Base-by-base conservation (phyloP, 2,329 filamentous ascomycete species). In the Onygenales sp. region DNA sequence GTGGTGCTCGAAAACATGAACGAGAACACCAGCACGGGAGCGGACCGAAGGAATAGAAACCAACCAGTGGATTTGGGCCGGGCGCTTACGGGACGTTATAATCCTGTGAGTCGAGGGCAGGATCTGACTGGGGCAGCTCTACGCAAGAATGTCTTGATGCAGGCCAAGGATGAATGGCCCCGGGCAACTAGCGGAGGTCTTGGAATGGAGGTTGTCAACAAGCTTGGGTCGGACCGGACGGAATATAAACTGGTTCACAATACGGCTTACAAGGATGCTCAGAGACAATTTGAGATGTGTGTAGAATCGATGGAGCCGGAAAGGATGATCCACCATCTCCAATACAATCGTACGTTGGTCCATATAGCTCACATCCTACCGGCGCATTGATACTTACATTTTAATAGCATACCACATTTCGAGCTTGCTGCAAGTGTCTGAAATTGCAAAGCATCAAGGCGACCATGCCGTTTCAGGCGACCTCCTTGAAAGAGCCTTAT, bases 391-490 rank as follows among this genome's bases (percentile, higher is more conserved):
- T 27, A 55, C 53, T 31, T 17, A 14, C 36, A 42, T 31, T 8
- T 46, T 46, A 8, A 51, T 55, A 81, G 79, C 92, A 3, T 97
- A 96, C 67, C 91, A 97, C 66, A 86, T 97, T 59, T 93, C 89
- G 1, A 91, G 88, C 2, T 79, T 97, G n/a, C 83, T 97, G 21
- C 91, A 96, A 66, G 90, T 95, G 32, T 94, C 88, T 57, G 88
- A 89, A 66, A 87, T 97, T 49, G 90, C 90, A 10, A 92, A 93
- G 66, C 87, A 95, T 59, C 89, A 96, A 65, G 83, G 89, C 51
- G 93, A 97, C 65, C 85, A 90, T 66, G 83, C 91, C 1, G 81
- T 93, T 3, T 85, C 92, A 0, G 86, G 88, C 3, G 91, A 97
- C 62, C 79, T 97, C 1, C 82, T 94, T 52, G 92, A 97, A 71